Percentiles rank a stretch among this genome's conserved stretches.
phyloP scores from a whole-genome alignment of 305 asterid genomes.

The Fraxinus ornus region DNA sequence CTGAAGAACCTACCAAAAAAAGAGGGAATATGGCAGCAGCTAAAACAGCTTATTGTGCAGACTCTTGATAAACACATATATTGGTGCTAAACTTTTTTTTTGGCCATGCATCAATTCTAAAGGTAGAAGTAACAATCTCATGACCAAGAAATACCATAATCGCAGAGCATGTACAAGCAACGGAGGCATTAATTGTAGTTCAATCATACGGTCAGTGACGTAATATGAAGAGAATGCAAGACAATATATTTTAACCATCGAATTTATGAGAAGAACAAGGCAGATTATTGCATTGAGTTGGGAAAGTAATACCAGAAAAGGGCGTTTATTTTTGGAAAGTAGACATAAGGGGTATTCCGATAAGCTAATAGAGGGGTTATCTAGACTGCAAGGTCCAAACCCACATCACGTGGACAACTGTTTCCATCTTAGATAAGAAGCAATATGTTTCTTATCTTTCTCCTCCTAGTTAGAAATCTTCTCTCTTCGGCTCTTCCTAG shows the following conservation, averaged over 20 bases:
- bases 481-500: not conserved
- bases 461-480: not conserved
- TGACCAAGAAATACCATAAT: not conserved
- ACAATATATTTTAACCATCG: not conserved
- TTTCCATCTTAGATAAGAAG: not conserved
- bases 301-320: not conserved
- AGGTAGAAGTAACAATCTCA: not conserved
- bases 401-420: not conserved
- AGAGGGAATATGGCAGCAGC: slow-evolving; percentile 11
- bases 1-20: slow-evolving; percentile 6
- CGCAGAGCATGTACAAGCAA: not conserved
- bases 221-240: not conserved
- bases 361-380: not conserved
- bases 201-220: not conserved
- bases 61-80: not conserved
- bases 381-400: not conserved
- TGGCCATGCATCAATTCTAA: not conserved
- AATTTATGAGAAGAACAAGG: not conserved
- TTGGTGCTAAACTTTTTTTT: not conserved
- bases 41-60: not conserved
- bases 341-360: not conserved
- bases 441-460: not conserved
- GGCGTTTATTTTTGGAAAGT: not conserved
- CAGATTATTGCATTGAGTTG: not conserved
- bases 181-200: not conserved